These are phyloP conservation scores for Xylaria sp. DNA, from an alignment of 2,329 filamentous ascomycete genomes.

Conservation along the genomic window DNA sequence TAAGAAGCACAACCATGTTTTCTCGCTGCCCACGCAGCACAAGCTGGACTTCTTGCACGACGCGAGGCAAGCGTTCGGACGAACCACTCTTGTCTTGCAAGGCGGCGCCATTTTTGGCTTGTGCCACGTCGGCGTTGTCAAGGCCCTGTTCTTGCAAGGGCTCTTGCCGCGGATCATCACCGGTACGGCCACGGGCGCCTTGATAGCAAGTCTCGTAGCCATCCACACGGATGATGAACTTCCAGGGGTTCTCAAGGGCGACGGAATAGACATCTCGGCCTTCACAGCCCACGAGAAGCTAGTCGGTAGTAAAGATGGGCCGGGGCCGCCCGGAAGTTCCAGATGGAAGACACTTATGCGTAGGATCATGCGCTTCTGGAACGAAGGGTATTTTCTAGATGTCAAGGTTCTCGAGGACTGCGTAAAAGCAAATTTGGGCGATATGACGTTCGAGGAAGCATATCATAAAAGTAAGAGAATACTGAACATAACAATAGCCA, in stretches of 20 bases:
- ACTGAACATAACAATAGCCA: slow-evolving; percentile 89
- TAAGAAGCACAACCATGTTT: slow-evolving; percentile 32
- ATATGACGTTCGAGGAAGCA: slow-evolving; percentile 92
- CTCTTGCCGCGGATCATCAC: slow-evolving; percentile 89
- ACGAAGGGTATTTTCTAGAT: slow-evolving; percentile 84
- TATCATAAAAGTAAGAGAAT: slow-evolving; percentile 84
- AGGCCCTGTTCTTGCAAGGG: slow-evolving; percentile 80
- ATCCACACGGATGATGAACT: slow-evolving; percentile 88
- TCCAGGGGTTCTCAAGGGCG: slow-evolving; percentile 74
- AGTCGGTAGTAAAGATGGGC: slow-evolving; percentile 37
- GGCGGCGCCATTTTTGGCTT: slow-evolving; percentile 91
- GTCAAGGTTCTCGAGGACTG: slow-evolving; percentile 82
- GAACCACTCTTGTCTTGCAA: slow-evolving; percentile 84
- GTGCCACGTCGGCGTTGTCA: slow-evolving; percentile 89
- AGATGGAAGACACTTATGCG: slow-evolving; percentile 66
- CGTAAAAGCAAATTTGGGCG: slow-evolving; percentile 82
- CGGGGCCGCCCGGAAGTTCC: slow-evolving; percentile 48
- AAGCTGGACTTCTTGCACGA: slow-evolving; percentile 89
- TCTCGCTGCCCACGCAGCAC: slow-evolving; percentile 68
- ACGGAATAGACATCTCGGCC: slow-evolving; percentile 81
- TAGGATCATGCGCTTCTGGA: slow-evolving; percentile 70
- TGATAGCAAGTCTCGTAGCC: slow-evolving; percentile 87
- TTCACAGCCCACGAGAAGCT: slow-evolving; percentile 60
- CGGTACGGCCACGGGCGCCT: slow-evolving; percentile 85
- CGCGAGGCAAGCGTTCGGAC: slow-evolving; percentile 84